Percentiles rank a stretch among this genome's conserved stretches.
Conservation (phyloP, 495 filamentous ascomycete species). For the Penicillium cinerascens region DNA sequence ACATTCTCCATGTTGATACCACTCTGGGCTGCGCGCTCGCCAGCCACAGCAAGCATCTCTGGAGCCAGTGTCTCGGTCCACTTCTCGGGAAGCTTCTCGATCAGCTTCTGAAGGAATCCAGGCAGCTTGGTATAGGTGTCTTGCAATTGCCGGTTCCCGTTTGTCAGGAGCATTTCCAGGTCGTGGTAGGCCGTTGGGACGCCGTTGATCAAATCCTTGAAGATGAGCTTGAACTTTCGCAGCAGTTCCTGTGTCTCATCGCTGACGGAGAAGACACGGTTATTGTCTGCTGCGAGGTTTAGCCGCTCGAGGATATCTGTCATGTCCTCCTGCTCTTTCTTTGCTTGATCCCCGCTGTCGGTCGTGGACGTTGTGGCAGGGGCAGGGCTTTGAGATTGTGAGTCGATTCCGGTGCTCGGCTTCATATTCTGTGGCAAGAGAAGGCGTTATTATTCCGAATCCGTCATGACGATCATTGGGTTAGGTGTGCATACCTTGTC, state of each 20-base stretch:
- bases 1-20: slow-evolving; percentile 57
- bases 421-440: slow-evolving; percentile 6
- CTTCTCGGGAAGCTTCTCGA: slow-evolving; percentile 80
- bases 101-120: slow-evolving; percentile 75
- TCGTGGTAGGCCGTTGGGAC: slow-evolving; percentile 91
- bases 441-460: slow-evolving; percentile 1
- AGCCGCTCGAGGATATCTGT: slow-evolving; percentile 71
- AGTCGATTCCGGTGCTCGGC: neutral
- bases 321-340: slow-evolving; percentile 72
- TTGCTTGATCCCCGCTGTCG: slow-evolving; percentile 34
- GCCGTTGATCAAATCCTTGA: slow-evolving; percentile 88
- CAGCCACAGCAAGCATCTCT: slow-evolving; percentile 71
- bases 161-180: slow-evolving; percentile 75
- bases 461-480: neutral
- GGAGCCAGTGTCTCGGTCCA: slow-evolving; percentile 70
- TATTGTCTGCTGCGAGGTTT: slow-evolving; percentile 73
- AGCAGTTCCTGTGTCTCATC: slow-evolving; percentile 76
- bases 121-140: slow-evolving; percentile 78
- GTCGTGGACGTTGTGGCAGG: slow-evolving; percentile 15
- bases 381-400: slow-evolving; percentile 3
- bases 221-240: slow-evolving; percentile 77
- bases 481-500: slow-evolving; percentile 32
- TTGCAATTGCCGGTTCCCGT: slow-evolving; percentile 70
- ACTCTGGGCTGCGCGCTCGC: slow-evolving; percentile 64
- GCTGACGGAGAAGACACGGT: slow-evolving; percentile 77